phyloP scores from a whole-genome alignment of 441 rosid species.

The Brassica balearica region DNA sequence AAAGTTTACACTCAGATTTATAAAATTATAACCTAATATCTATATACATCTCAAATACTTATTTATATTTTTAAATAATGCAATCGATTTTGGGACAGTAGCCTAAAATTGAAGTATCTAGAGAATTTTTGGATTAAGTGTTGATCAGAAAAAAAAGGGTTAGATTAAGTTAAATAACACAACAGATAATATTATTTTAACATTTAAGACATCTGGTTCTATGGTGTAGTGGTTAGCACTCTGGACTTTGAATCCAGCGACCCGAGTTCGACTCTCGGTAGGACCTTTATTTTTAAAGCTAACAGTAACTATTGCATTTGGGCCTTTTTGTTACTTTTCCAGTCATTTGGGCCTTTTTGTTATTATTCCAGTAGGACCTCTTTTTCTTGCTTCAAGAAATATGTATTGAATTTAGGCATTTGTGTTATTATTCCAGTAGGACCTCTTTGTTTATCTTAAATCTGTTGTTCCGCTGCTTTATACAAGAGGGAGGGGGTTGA shows the following conservation, averaged over 20 bases:
- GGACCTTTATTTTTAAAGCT: conserved; percentile 50
- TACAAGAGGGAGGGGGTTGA: too few species aligned
- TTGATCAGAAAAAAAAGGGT: neutral
- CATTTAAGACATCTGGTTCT: conserved; percentile 50
- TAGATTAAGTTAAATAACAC: too few species aligned
- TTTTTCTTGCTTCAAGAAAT: neutral
- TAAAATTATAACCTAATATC: neutral
- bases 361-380: conserved; percentile 70
- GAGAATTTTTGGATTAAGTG: neutral
- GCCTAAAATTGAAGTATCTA: neutral
- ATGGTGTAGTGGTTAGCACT: conserved; percentile 99
- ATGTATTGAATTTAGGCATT: conserved; percentile 5
- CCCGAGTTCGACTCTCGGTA: conserved; percentile 99
- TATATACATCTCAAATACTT: neutral
- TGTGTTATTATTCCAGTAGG: neutral
- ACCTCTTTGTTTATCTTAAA: too few species aligned
- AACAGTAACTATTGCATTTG: neutral
- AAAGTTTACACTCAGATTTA: neutral
- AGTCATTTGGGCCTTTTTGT: neutral
- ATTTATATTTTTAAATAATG: neutral
- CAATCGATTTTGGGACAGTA: too few species aligned
- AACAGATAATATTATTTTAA: too few species aligned
- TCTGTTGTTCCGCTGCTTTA: too few species aligned
- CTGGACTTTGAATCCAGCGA: conserved; percentile 99
- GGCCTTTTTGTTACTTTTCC: neutral